A percentile compares a stretch with the other conserved stretches of the same genome.
Evolutionary conservation across 495 filamentous ascomycete genomes (phyloP).

Genomic region (Podospora appendiculata): DNA sequence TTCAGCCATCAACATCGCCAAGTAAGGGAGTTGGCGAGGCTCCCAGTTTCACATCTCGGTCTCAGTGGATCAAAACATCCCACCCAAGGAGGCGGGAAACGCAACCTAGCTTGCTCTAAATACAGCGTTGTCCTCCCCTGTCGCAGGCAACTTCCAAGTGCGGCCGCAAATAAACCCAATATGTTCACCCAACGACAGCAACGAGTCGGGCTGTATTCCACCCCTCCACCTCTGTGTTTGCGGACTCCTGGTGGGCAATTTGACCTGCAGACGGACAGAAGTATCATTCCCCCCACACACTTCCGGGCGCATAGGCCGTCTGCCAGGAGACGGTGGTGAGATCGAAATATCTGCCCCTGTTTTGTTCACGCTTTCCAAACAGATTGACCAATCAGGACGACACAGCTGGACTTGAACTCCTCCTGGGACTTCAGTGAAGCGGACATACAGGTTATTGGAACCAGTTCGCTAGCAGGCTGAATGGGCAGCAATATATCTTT

Average conservation of each 20-base stretch:
- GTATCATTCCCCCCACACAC: conserved; percentile 10
- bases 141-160: neutral
- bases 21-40: no score
- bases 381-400: no score
- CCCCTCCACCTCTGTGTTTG: conserved; percentile 4
- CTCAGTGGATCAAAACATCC: no score
- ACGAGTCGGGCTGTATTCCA: conserved; percentile 15
- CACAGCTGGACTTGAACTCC: no score
- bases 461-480: conserved; percentile 18
- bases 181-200: neutral
- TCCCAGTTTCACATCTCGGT: no score
- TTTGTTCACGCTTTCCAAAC: neutral
- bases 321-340: neutral
- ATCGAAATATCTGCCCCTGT: neutral
- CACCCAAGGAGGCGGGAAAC: no score
- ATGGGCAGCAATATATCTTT: conserved; percentile 20
- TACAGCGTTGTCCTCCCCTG: no score
- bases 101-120: no score
- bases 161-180: conserved; percentile 1
- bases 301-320: conserved; percentile 5
- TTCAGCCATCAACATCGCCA: no score
- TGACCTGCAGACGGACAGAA: conserved; percentile 1
- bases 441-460: conserved; percentile 15
- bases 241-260: conserved; percentile 2
- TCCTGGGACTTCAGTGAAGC: neutral